These are phyloP conservation scores for Amylocystis lapponica DNA, from an alignment of 768 basidiomycete species.

Conservation along the genomic window DNA sequence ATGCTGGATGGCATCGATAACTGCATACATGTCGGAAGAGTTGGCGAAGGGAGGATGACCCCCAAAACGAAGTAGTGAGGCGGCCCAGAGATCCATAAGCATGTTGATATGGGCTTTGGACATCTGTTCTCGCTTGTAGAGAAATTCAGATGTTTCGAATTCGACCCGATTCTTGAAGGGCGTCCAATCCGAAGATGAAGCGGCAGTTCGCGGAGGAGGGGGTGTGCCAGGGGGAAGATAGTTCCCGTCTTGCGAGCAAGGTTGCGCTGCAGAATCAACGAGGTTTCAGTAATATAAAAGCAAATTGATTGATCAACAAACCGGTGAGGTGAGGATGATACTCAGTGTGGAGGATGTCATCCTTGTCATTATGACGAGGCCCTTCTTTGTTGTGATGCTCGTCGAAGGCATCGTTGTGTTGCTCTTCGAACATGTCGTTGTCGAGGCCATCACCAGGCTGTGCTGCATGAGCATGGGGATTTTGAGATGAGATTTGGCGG, in stretches of 20 bases:
- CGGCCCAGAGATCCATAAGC: slow-evolving; percentile 16
- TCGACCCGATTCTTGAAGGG: slow-evolving; percentile 15
- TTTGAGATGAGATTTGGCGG: too few species aligned
- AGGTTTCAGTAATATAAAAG: background rate
- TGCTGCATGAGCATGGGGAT: background rate
- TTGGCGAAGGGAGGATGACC: slow-evolving; percentile 21
- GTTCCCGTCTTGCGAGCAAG: slow-evolving; percentile 2
- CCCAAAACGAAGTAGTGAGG: slow-evolving; percentile 3
- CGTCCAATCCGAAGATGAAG: slow-evolving; percentile 9
- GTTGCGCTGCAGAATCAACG: background rate
- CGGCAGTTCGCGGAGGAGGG: background rate
- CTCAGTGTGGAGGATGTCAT: background rate
- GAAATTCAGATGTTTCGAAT: slow-evolving; percentile 21
- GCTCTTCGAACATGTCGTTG: too few species aligned
- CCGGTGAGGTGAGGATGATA: background rate
- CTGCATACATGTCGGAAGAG: slow-evolving; percentile 25
- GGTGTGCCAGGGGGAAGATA: background rate
- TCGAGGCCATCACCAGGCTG: background rate
- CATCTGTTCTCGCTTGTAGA: slow-evolving; percentile 17
- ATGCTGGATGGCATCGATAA: slow-evolving; percentile 30
- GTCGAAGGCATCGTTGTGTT: background rate
- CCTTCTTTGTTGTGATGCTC: background rate
- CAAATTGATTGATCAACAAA: background rate
- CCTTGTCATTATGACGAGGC: too few species aligned
- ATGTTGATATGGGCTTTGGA: slow-evolving; percentile 7